phyloP scores from a whole-genome alignment of 495 filamentous ascomycete genomes.

The Xanthoparmelia taractica region DNA sequence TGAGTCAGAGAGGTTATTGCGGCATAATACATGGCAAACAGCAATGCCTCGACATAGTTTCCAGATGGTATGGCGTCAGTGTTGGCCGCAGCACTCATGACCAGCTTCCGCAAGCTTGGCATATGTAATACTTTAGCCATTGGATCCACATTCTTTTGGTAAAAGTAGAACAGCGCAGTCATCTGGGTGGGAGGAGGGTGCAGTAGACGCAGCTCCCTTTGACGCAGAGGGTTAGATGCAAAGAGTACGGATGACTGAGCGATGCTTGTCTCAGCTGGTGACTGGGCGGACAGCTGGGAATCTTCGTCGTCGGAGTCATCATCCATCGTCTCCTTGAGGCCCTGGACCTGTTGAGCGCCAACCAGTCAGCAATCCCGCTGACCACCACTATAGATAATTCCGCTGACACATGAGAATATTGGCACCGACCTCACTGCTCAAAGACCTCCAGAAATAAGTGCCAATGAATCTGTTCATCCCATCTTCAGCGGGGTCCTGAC shows the following conservation, averaged over 20 bases:
- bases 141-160: slow-evolving; percentile 46
- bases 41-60: slow-evolving; percentile 45
- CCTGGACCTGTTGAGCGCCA: slow-evolving; percentile 15
- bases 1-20: slow-evolving; percentile 51
- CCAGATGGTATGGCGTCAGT: slow-evolving; percentile 28
- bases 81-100: slow-evolving; percentile 33
- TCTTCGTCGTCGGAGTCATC: slow-evolving; percentile 19
- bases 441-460: slow-evolving; percentile 46
- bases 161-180: slow-evolving; percentile 44
- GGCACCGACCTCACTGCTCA: slow-evolving; percentile 44
- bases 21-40: slow-evolving; percentile 55
- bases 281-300: slow-evolving; percentile 8
- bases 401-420: neutral
- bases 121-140: slow-evolving; percentile 45
- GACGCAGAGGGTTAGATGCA: slow-evolving; percentile 15
- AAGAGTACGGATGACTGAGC: slow-evolving; percentile 20
- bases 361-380: neutral
- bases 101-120: slow-evolving; percentile 43
- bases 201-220: slow-evolving; percentile 36
- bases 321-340: slow-evolving; percentile 20
- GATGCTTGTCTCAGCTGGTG: slow-evolving; percentile 7
- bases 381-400: neutral
- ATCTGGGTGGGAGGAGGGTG: slow-evolving; percentile 48
- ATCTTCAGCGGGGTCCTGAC: slow-evolving; percentile 1
- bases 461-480: slow-evolving; percentile 42